Evolutionary conservation across 164 flowering plant species (phyloP), one percentile per base, ranked within the genome.

Genomic region (Liquidambar formosana): DNA sequence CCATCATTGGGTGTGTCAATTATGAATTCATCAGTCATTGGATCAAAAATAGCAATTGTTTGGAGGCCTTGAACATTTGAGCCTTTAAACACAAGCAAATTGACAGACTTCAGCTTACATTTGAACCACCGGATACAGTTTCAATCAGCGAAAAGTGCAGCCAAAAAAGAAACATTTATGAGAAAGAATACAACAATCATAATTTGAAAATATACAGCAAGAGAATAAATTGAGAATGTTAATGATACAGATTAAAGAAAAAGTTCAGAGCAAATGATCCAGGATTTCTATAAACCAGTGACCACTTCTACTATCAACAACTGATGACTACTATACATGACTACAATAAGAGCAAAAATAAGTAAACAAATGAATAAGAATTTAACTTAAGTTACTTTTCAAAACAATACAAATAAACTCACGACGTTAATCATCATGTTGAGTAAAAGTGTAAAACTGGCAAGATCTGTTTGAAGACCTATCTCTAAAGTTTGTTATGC

Each of bases 1-100:
- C 97, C 97, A 71, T 93, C 97, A 85, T 90, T 83, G 14, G 97
- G 99, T 8, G 97, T 93, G 80, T 95, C 75, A 48, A 95, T 90
- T 53, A 95, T 58, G 73, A 95, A 95, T 73, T 93, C 97, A 69
- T 91, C 97, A 22, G 84, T 88, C 19, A 84, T 58, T 28, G 84
- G 89, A 77, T 95, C 97, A 75, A 93, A 95, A 61, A 81, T 86
- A 1, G 99, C 97, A 49, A 65, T 59, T 5, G 99, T 95, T 78
- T 91, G 94, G 58, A 95, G 82, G 66, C 94, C 99, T 81, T 91
- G 99, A 51, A 95, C 99, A 83, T 95, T 93, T 75, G 99, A 93
- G n/a, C 97, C 97, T 95, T 75, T 66, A 64, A 63, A 57, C 62
- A 78, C 49, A 79, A 67, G 61, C 19, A 44, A 64, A 51, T 44